Conservation (phyloP, 495 filamentous ascomycete genomes). For the Pyronema omphalodes region DNA sequence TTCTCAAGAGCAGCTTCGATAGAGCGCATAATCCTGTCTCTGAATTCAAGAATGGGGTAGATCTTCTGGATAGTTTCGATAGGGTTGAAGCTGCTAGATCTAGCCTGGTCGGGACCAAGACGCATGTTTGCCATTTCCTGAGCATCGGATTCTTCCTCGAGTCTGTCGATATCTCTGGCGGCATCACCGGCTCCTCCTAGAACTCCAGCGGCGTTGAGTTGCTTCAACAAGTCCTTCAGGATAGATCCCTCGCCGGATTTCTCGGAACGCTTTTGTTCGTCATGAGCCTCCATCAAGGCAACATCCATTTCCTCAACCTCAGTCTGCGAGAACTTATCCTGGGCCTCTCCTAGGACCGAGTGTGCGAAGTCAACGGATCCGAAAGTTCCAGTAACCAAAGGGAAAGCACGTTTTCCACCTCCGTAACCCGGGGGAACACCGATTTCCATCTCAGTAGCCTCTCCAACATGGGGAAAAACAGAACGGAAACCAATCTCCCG, state of each 20-base stretch:
- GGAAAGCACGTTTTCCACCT: conserved; percentile 45
- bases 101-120: conserved; percentile 5
- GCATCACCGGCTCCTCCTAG: conserved; percentile 54
- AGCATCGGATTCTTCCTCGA: conserved; percentile 56
- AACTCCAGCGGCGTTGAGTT: conserved; percentile 60
- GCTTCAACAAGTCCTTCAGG: conserved; percentile 50
- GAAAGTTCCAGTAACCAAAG: conserved; percentile 65
- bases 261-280: conserved; percentile 33
- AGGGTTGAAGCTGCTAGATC: conserved; percentile 15
- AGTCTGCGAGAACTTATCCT: conserved; percentile 85
- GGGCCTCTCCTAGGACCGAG: conserved; percentile 88
- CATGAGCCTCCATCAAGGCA: conserved; percentile 45
- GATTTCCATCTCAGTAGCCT: conserved; percentile 40
- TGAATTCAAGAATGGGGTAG: conserved; percentile 84
- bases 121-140: conserved; percentile 47
- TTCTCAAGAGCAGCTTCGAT: conserved; percentile 74
- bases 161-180: conserved; percentile 50
- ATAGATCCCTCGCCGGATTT: conserved; percentile 27
- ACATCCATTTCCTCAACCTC: conserved; percentile 80
- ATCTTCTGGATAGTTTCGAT: conserved; percentile 74
- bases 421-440: conserved; percentile 7
- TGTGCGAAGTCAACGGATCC: conserved; percentile 93
- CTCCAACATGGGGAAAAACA: conserved; percentile 78
- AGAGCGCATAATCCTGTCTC: conserved; percentile 74
- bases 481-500: conserved; percentile 65